Evolutionary conservation across 441 rosid species (phyloP), one percentile per base, ranked within the genome.

Genomic region (Pelargonium citronellum): DNA sequence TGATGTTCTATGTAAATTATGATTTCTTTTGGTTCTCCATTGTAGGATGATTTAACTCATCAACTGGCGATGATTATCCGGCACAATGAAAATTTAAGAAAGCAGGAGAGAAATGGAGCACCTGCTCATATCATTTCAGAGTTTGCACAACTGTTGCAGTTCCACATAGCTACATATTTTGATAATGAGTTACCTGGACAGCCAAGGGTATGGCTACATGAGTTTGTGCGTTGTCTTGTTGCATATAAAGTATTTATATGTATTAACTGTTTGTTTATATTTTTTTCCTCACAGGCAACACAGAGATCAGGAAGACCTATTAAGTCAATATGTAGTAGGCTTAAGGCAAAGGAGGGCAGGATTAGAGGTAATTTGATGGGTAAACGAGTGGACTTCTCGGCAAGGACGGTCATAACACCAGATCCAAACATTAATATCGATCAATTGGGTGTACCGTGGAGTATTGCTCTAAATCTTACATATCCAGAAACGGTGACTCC

Each of bases 301-400:
- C 99, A 95, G 69, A 86, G 96, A 78, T 92, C 99, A n/a, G 99
- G 99, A 69, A 89, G 99, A 75, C 97, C 99, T 60, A 95, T 95
- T 67, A 95, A 95, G 83, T 95, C 99, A 5, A 92, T 95, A 43
- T 92, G 99, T 75, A 95, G 97, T 75, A 85, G 99, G 79, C 95
- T 95, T 70, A 95, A 95, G 87, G 99, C 98, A 19, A 95, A 95
- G 82, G 98, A 95, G 79, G 98, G 99, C 66, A 85, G 98, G 49
- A 91, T 95, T 79, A 87, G 99, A 78, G 99, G 99, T 51, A 95
- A 95, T 71, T 77, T 95, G 83, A 92, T 95, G 99, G 99, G 99
- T 8, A 95, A 95, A 72, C 85, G 97, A n/a, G 98, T 95, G n/a
- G 96, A 95, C 80, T 91, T 95, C 80, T 95, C 98, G 1, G 98